Conservation (phyloP, 805 yeast species). For the Candida ulmi region DNA sequence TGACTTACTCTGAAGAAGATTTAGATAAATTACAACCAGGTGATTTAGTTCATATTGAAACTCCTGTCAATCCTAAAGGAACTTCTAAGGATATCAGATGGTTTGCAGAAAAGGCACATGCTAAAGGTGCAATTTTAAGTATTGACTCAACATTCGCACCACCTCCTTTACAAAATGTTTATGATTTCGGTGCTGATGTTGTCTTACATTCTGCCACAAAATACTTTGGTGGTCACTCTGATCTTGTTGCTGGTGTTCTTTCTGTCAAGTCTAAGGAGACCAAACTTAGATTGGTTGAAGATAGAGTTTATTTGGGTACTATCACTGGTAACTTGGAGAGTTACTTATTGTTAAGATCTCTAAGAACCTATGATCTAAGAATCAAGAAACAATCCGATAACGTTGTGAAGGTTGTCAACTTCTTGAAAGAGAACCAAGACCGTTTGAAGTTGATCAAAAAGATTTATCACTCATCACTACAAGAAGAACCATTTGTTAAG, state of each 20-base stretch:
- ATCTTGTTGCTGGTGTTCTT: conserved; percentile 75
- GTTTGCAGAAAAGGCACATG: conserved; percentile 68
- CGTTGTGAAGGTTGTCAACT: conserved; percentile 57
- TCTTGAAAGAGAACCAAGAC: conserved; percentile 42
- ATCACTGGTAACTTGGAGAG: conserved; percentile 75
- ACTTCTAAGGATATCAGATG: conserved; percentile 52
- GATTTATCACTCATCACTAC: conserved; percentile 72
- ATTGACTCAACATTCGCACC: conserved; percentile 94
- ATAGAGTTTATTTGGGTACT: conserved; percentile 72
- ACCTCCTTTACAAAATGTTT: conserved; percentile 81
- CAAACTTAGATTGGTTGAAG: conserved; percentile 44
- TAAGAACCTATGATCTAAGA: conserved; percentile 76
- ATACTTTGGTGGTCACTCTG: conserved; percentile 95
- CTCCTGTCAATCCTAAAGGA: conserved; percentile 87
- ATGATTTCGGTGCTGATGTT: conserved; percentile 77
- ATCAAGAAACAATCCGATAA: conserved; percentile 58
- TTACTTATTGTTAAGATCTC: conserved; percentile 67
- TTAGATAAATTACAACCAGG: conserved; percentile 46
- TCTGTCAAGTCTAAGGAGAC: conserved; percentile 52
- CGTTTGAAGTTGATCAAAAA: conserved; percentile 44
- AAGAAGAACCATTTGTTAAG: conserved; percentile 59
- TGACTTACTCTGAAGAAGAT: conserved; percentile 40
- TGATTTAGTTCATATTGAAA: conserved; percentile 78
- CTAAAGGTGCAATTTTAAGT: conserved; percentile 63
- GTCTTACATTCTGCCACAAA: conserved; percentile 94